Evolutionary conservation across 108 stramenopile species (phyloP).

Genomic region (Stephanodiscus minutulus): DNA sequence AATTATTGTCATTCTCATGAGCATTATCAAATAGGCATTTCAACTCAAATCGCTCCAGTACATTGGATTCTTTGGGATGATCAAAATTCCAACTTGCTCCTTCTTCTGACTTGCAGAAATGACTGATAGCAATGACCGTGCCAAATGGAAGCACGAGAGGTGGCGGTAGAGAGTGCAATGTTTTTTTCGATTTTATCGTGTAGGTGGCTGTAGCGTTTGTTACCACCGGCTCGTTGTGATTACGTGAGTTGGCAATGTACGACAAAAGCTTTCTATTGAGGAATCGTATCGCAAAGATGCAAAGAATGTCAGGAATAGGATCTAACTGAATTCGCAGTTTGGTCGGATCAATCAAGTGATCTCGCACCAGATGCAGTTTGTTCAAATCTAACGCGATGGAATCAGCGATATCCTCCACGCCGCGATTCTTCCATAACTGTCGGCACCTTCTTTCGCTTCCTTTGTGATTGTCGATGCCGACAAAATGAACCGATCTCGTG

Average conservation of each 20-base stretch:
- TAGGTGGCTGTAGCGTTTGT: not conserved
- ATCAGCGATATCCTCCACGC: constrained; percentile 50
- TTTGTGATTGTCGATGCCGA: constrained; percentile 80
- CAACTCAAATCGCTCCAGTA: constrained; percentile 70
- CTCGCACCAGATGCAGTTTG: constrained; percentile 42
- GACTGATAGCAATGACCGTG: constrained; percentile 67
- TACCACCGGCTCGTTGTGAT: not conserved
- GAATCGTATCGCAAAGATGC: constrained; percentile 71
- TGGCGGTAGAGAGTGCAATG: constrained; percentile 4
- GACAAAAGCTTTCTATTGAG: constrained; percentile 64
- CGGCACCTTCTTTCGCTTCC: constrained; percentile 54
- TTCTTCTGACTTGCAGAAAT: constrained; percentile 73
- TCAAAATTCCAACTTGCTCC: constrained; percentile 74
- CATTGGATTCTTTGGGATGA: constrained; percentile 78
- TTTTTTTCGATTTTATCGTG: not conserved
- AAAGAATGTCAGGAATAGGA: constrained; percentile 14
- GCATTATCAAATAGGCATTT: constrained; percentile 49
- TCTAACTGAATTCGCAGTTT: not conserved
- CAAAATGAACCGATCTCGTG: constrained; percentile 33
- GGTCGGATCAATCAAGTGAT: constrained; percentile 16
- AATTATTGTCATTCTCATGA: not conserved
- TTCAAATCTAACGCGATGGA: constrained; percentile 54
- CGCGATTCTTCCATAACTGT: constrained; percentile 66
- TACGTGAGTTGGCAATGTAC: constrained; percentile 28
- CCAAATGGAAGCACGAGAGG: constrained; percentile 37